phyloP scores from a whole-genome alignment of 257 asterid genomes.

The Lithospermum erythrorhizon region DNA sequence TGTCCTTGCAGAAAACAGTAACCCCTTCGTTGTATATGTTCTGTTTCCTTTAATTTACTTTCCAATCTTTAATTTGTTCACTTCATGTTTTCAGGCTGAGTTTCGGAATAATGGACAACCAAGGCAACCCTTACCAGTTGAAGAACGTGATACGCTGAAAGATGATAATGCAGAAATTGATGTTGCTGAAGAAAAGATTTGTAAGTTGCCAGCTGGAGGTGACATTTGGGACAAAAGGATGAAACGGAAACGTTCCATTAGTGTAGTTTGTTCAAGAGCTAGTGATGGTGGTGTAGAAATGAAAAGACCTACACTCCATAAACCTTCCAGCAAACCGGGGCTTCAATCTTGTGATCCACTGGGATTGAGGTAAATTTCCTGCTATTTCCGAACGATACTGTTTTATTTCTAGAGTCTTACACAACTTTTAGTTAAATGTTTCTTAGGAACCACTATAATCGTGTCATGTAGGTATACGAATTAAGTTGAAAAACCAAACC shows the following conservation, averaged over 20 bases:
- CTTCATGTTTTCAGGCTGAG: slow-evolving; percentile 49
- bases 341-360: slow-evolving; percentile 57
- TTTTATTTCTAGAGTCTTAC: not conserved
- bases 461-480: no score
- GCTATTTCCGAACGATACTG: slow-evolving; percentile 7
- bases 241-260: slow-evolving; percentile 95
- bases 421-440: not conserved
- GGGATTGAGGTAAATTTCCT: slow-evolving; percentile 52
- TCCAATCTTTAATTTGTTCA: not conserved
- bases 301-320: slow-evolving; percentile 55
- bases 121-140: slow-evolving; percentile 47
- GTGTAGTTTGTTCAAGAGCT: slow-evolving; percentile 63
- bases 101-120: slow-evolving; percentile 47
- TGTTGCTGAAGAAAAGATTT: slow-evolving; percentile 61
- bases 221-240: slow-evolving; percentile 96
- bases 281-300: slow-evolving; percentile 58
- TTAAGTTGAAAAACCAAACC: no score
- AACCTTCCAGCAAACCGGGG: slow-evolving; percentile 55
- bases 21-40: not conserved
- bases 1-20: not conserved
- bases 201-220: slow-evolving; percentile 81
- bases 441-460: not conserved
- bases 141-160: slow-evolving; percentile 65
- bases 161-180: slow-evolving; percentile 53
- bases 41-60: not conserved